Percentiles rank a stretch among this genome's conserved stretches.
These are phyloP conservation scores for Saccharomycopsis hybrid DNA, from an alignment of 1,139 yeast genomes.

Conservation along the genomic window DNA sequence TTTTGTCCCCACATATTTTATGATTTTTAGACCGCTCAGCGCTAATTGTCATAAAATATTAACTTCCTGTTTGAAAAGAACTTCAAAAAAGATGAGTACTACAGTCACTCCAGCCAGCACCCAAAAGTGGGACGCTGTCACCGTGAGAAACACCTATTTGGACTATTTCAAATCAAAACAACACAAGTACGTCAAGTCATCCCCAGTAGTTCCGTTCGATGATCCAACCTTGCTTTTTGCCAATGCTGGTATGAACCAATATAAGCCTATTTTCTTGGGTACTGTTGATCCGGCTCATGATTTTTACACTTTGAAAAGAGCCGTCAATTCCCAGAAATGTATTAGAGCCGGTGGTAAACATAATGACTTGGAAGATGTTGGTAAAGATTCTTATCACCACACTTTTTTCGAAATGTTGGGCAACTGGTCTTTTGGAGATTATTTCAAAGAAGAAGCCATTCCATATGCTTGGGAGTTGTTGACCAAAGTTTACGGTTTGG, in stretches of 20 bases:
- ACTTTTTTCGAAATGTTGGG: slow-evolving; percentile 99
- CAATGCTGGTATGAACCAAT: slow-evolving; percentile 99
- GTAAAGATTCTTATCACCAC: slow-evolving; percentile 95
- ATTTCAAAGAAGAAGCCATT: slow-evolving; percentile 92
- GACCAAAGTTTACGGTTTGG: slow-evolving; percentile 75
- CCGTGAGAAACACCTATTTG: slow-evolving; percentile 82
- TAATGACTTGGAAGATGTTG: slow-evolving; percentile 97
- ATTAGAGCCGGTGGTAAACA: slow-evolving; percentile 99
- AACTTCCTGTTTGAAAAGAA: too few species aligned
- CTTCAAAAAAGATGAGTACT: too few species aligned
- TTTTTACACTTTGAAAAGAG: slow-evolving; percentile 76
- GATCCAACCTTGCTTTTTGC: slow-evolving; percentile 95
- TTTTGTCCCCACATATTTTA: too few species aligned
- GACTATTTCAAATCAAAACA: slow-evolving; percentile 63
- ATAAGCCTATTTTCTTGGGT: slow-evolving; percentile 93
- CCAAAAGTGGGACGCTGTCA: slow-evolving; percentile 52
- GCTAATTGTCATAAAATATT: too few species aligned
- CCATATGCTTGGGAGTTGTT: slow-evolving; percentile 84
- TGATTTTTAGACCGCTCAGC: too few species aligned
- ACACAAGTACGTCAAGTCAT: slow-evolving; percentile 83
- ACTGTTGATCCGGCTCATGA: slow-evolving; percentile 94
- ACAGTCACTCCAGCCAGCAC: too few species aligned
- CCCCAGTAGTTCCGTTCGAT: slow-evolving; percentile 94
- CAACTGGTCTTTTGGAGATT: slow-evolving; percentile 99
- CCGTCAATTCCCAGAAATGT: slow-evolving; percentile 95